Evolutionary conservation across 129 eudicot species (phyloP).

Genomic region (Pittosporum tobira): DNA sequence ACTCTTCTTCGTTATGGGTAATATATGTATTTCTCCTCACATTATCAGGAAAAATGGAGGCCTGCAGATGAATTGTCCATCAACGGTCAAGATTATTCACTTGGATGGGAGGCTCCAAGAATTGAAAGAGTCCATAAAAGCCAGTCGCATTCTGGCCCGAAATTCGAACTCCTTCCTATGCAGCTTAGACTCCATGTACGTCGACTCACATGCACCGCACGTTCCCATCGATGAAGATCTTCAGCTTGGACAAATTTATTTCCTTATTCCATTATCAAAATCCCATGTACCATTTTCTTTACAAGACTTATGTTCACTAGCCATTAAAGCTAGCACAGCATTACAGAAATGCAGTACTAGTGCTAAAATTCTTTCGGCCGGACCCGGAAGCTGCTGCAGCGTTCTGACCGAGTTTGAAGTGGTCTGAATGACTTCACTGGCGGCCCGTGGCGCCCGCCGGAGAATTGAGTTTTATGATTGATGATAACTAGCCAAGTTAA

Average conservation of each 20-base stretch:
- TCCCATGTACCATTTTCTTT: constrained; percentile 31
- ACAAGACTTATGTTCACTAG: constrained; percentile 47
- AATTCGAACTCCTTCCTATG: constrained; percentile 39
- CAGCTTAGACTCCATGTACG: constrained; percentile 41
- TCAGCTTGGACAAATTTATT: constrained; percentile 49
- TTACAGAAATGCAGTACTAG: too few relatives aligned
- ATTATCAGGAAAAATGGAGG: constrained; percentile 9
- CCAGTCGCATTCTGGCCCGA: constrained; percentile 29
- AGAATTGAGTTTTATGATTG: too few relatives aligned
- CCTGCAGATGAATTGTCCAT: constrained; percentile 7
- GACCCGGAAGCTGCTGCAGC: too few relatives aligned
- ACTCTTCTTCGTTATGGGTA: constrained; percentile 52
- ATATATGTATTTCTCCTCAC: constrained; percentile 28
- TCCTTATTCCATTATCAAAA: constrained; percentile 45
- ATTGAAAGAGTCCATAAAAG: constrained; percentile 30
- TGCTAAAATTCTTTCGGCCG: too few relatives aligned
- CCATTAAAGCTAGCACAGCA: constrained; percentile 47
- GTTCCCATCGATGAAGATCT: constrained; percentile 40
- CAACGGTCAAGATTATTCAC: constrained; percentile 37
- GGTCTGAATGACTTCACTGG: too few relatives aligned
- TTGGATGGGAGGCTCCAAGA: constrained; percentile 46
- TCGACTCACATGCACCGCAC: constrained; percentile 36
- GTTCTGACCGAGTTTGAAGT: too few relatives aligned
- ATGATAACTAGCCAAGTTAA: too few relatives aligned
- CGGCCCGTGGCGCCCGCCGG: too few relatives aligned